These are phyloP conservation scores for Alternaria sp. DNA, from an alignment of 2,329 filamentous ascomycete species.

Conservation along the genomic window DNA sequence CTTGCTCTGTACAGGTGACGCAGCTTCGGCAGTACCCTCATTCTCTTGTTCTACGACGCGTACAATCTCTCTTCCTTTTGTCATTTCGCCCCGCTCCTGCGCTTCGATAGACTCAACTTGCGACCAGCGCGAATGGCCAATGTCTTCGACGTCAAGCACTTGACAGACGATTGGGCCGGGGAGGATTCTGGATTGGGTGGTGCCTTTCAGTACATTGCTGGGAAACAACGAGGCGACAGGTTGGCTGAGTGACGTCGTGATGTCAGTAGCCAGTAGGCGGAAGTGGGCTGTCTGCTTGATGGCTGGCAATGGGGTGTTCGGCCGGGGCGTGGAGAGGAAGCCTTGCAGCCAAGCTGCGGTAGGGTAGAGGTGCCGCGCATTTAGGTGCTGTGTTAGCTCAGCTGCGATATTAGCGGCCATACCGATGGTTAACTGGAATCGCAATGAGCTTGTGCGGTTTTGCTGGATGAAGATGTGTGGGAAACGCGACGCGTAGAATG, in stretches of 20 bases:
- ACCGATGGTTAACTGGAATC: slow-evolving; percentile 16
- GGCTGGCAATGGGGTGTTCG: slow-evolving; percentile 70
- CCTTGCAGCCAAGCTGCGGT: slow-evolving; percentile 69
- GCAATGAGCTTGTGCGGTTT: slow-evolving; percentile 1
- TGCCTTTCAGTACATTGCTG: slow-evolving; percentile 62
- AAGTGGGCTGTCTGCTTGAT: slow-evolving; percentile 81
- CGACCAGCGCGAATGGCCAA: slow-evolving; percentile 81
- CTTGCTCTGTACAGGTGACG: slow-evolving; percentile 40
- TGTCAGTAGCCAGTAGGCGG: slow-evolving; percentile 79
- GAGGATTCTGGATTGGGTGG: slow-evolving; percentile 66
- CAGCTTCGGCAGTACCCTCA: slow-evolving; percentile 45
- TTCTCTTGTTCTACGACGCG: slow-evolving; percentile 68
- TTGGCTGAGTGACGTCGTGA: slow-evolving; percentile 67
- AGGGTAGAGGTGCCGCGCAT: slow-evolving; percentile 63
- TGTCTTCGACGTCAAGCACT: slow-evolving; percentile 84
- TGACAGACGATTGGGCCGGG: slow-evolving; percentile 75
- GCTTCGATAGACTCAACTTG: slow-evolving; percentile 85
- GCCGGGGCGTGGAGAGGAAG: slow-evolving; percentile 65
- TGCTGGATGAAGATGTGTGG: slow-evolving; percentile 7
- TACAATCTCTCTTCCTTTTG: slow-evolving; percentile 81
- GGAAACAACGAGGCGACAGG: slow-evolving; percentile 64
- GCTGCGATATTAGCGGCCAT: slow-evolving; percentile 43
- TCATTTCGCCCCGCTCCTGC: slow-evolving; percentile 75
- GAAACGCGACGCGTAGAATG: slow-evolving; percentile 38
- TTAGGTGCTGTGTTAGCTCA: slow-evolving; percentile 63